Percentiles rank a stretch among this genome's conserved stretches.
These are phyloP conservation scores for Monascus purpureus DNA, from an alignment of 495 filamentous ascomycete species.

Conservation along the genomic window DNA sequence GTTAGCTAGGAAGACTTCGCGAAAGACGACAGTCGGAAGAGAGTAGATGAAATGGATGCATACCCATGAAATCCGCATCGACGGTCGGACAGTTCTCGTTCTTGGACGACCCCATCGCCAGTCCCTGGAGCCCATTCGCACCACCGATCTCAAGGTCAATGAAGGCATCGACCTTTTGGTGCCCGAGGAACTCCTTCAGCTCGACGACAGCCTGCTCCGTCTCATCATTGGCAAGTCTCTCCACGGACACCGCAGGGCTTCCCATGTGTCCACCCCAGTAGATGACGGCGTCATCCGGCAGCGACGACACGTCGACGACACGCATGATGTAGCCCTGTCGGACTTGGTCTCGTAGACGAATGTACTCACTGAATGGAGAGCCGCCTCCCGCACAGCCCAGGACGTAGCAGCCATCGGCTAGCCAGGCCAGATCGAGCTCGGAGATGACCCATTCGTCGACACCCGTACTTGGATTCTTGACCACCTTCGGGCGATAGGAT, in stretches of 20 bases:
- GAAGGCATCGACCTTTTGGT: constrained; percentile 14
- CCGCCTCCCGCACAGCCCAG: constrained; percentile 41
- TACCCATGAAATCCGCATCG: constrained; percentile 23
- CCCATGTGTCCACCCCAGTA: constrained; percentile 17
- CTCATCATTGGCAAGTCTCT: constrained; percentile 19
- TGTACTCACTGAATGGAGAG: constrained; percentile 8
- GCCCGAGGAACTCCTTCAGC: constrained; percentile 15
- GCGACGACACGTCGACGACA: constrained; percentile 8
- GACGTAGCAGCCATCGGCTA: constrained; percentile 42
- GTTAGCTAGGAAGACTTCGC: too few species aligned
- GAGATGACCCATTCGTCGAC: constrained; percentile 36
- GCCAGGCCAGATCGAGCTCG: constrained; percentile 39
- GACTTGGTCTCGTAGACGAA: constrained; percentile 10
- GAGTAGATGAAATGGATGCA: neutral
- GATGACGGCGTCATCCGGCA: constrained; percentile 9
- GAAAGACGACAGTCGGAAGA: too few species aligned
- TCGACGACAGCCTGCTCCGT: constrained; percentile 14
- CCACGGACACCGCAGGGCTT: constrained; percentile 16
- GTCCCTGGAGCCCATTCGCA: constrained; percentile 20
- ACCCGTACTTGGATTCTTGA: constrained; percentile 8
- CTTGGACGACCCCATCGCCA: constrained; percentile 12
- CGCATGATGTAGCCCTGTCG: constrained; percentile 9
- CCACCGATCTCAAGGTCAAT: constrained; percentile 25
- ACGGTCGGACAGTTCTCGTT: constrained; percentile 16
- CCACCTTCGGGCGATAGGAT: constrained; percentile 7